Conservation (phyloP, 2,329 filamentous ascomycete genomes). For the Cladophialophora carrionii region DNA sequence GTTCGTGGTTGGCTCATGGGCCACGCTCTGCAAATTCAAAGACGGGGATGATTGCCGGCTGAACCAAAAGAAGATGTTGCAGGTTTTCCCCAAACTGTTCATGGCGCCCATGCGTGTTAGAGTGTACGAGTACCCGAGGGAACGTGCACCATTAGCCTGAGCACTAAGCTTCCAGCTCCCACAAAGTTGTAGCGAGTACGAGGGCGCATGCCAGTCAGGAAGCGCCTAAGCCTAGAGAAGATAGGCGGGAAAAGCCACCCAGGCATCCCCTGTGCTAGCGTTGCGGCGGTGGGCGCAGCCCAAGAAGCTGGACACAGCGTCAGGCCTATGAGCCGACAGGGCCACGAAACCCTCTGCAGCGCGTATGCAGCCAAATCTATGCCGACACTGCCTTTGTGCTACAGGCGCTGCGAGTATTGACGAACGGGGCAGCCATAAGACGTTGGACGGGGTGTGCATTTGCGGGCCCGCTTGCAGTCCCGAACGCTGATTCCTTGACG, state of each 20-base stretch:
- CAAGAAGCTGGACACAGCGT: background rate
- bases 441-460: constrained; percentile 3
- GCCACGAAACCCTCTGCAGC: constrained; percentile 8
- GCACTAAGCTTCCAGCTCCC: constrained; percentile 9
- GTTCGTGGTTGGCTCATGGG: constrained; percentile 4
- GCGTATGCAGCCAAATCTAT: constrained; percentile 12
- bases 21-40: background rate
- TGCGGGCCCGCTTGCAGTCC: constrained; percentile 9
- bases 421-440: background rate
- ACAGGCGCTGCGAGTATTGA: constrained; percentile 5
- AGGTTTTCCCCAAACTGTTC: constrained; percentile 17
- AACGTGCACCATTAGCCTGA: constrained; percentile 22
- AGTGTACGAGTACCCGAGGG: constrained; percentile 17
- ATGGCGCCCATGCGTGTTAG: constrained; percentile 24
- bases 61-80: constrained; percentile 4
- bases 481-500: constrained; percentile 7
- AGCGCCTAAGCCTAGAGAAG: constrained; percentile 17
- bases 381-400: constrained; percentile 9
- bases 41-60: constrained; percentile 27
- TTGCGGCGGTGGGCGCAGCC: background rate
- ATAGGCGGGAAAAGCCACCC: constrained; percentile 6
- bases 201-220: background rate
- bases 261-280: constrained; percentile 9
- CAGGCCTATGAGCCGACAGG: background rate
- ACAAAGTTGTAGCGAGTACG: constrained; percentile 20